These are phyloP conservation scores for Cladophialophora chaetospira DNA, from an alignment of 2,329 filamentous ascomycete genomes.

Conservation along the genomic window DNA sequence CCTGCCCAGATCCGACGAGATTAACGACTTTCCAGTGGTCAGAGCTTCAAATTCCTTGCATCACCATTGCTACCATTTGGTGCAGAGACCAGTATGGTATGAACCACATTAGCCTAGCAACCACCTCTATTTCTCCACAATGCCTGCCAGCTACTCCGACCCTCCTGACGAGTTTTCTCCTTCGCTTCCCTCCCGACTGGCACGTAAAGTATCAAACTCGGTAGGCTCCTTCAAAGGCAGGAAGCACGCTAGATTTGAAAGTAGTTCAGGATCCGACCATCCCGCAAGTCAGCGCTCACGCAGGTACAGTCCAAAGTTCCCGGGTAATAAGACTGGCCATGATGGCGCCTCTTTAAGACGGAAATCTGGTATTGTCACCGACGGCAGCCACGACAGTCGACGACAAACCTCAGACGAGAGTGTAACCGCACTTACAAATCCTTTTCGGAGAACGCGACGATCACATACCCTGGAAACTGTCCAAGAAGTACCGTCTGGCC, in stretches of 20 bases:
- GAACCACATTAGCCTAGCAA: slow-evolving; percentile 33
- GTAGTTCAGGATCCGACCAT: background rate
- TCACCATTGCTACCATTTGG: slow-evolving; percentile 15
- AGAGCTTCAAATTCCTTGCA: slow-evolving; percentile 17
- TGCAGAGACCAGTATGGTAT: slow-evolving; percentile 30
- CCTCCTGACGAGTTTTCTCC: slow-evolving; percentile 1
- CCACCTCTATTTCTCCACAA: slow-evolving; percentile 20
- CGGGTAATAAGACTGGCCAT: background rate
- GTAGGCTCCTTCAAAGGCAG: background rate
- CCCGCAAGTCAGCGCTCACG: background rate
- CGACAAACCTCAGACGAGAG: background rate
- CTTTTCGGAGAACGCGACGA: slow-evolving; percentile 2
- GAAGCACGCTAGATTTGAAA: slow-evolving; percentile 3
- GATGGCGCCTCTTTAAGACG: background rate
- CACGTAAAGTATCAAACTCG: slow-evolving; percentile 14
- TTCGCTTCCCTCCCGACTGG: slow-evolving; percentile 14
- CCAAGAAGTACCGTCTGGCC: slow-evolving; percentile 23
- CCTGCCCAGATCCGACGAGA: background rate
- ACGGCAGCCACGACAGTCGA: slow-evolving; percentile 1
- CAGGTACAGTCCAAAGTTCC: background rate
- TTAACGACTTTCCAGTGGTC: slow-evolving; percentile 8
- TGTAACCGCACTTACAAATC: background rate
- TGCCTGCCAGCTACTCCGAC: slow-evolving; percentile 20
- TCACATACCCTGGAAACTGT: slow-evolving; percentile 9
- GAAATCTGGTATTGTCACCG: background rate